Evolutionary conservation across 2,329 filamentous ascomycete species (phyloP).

Genomic region (Phoma sp.): DNA sequence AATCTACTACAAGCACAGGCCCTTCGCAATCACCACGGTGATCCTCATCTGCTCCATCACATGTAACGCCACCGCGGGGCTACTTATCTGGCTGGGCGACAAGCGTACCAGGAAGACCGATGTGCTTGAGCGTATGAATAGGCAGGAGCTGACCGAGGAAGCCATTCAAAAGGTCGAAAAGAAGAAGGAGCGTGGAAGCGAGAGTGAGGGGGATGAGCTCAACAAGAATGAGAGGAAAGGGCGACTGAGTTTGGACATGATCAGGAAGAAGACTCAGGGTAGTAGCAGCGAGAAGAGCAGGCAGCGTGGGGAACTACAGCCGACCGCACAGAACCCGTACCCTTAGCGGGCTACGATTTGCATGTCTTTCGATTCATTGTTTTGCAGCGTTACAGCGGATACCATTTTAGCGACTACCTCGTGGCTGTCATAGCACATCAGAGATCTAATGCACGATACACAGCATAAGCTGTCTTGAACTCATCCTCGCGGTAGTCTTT

Average conservation of each 20-base stretch:
- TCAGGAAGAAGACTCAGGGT: slow-evolving; percentile 16
- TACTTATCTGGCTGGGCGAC: slow-evolving; percentile 79
- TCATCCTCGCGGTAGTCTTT: too few species aligned
- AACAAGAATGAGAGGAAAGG: slow-evolving; percentile 25
- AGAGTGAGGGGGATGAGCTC: slow-evolving; percentile 35
- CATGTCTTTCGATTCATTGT: not conserved
- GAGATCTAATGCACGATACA: not conserved
- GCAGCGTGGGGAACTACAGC: slow-evolving; percentile 18
- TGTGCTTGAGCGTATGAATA: slow-evolving; percentile 75
- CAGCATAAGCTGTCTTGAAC: not conserved
- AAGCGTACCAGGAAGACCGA: slow-evolving; percentile 83
- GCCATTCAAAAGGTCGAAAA: slow-evolving; percentile 65
- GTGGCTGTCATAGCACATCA: not conserved
- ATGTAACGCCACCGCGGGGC: slow-evolving; percentile 76
- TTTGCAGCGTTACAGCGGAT: slow-evolving; percentile 17
- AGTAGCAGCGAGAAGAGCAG: slow-evolving; percentile 19
- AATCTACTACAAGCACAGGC: slow-evolving; percentile 73
- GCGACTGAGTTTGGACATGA: slow-evolving; percentile 26
- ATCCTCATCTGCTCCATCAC: slow-evolving; percentile 81
- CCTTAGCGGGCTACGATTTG: not conserved
- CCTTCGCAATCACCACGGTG: slow-evolving; percentile 76
- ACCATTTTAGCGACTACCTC: slow-evolving; percentile 5
- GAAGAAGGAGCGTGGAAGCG: slow-evolving; percentile 48
- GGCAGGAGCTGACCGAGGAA: slow-evolving; percentile 75
- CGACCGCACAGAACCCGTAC: slow-evolving; percentile 14